These are phyloP conservation scores for Fusarium globosum DNA, from an alignment of 2,329 filamentous ascomycete genomes.

Conservation along the genomic window DNA sequence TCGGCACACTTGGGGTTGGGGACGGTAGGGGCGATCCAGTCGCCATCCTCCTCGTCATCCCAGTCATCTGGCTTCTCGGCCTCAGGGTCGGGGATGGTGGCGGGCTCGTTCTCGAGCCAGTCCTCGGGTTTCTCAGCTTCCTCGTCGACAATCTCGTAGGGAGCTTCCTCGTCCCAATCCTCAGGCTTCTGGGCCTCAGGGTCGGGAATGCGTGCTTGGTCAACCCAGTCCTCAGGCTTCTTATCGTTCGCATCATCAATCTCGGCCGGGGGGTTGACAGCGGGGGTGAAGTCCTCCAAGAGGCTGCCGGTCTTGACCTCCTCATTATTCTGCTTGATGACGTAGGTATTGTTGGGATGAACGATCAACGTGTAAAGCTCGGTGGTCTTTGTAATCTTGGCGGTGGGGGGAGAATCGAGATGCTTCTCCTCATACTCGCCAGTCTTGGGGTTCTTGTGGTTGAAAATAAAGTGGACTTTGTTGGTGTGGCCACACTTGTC, in stretches of 20 bases:
- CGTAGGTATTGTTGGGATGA: conserved; percentile 94
- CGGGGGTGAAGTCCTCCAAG: conserved; percentile 89
- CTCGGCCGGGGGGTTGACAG: conserved; percentile 95
- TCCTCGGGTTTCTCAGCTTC: conserved; percentile 91
- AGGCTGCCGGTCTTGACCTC: conserved; percentile 89
- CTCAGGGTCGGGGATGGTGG: conserved; percentile 88
- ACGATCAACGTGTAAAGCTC: conserved; percentile 97
- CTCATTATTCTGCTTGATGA: conserved; percentile 92
- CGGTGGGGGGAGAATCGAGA: conserved; percentile 82
- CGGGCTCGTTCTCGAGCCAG: conserved; percentile 92
- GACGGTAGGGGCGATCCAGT: conserved; percentile 91
- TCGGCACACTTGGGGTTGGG: conserved; percentile 97
- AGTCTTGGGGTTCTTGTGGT: conserved; percentile 99
- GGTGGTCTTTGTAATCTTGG: conserved; percentile 89
- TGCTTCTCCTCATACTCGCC: conserved; percentile 99
- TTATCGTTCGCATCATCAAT: conserved; percentile 93
- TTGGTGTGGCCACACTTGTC: conserved; percentile 99
- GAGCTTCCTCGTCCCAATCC: conserved; percentile 99
- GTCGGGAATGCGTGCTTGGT: conserved; percentile 89
- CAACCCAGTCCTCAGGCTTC: conserved; percentile 97
- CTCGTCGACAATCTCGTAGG: conserved; percentile 95
- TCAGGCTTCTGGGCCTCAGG: conserved; percentile 96
- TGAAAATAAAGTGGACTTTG: conserved; percentile 99
- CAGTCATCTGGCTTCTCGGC: conserved; percentile 98
- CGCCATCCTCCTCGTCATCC: conserved; percentile 99